These are phyloP conservation scores for Meyerozyma smithsonii DNA, from an alignment of 1,139 yeast species.

Conservation along the genomic window DNA sequence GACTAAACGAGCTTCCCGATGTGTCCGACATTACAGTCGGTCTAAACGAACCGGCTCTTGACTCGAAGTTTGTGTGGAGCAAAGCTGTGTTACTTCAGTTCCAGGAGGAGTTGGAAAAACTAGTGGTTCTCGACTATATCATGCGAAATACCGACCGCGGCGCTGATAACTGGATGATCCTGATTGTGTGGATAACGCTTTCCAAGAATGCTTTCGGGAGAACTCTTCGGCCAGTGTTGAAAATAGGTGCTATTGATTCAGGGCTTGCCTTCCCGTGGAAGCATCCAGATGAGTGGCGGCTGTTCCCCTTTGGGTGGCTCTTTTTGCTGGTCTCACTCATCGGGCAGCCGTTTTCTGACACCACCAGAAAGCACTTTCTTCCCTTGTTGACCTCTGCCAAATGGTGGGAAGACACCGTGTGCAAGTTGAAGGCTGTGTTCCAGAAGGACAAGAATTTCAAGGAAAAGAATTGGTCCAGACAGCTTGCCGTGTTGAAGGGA, in stretches of 20 bases:
- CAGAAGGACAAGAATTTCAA: slow-evolving; percentile 58
- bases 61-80: slow-evolving; percentile 49
- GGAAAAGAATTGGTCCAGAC: slow-evolving; percentile 63
- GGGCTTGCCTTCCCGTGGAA: slow-evolving; percentile 81
- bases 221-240: slow-evolving; percentile 35
- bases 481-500: slow-evolving; percentile 69
- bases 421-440: slow-evolving; percentile 44
- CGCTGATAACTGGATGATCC: slow-evolving; percentile 75
- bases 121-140: slow-evolving; percentile 66
- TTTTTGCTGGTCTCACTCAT: slow-evolving; percentile 60
- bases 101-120: slow-evolving; percentile 60
- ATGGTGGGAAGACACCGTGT: slow-evolving; percentile 70
- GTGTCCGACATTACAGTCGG: slow-evolving; percentile 15
- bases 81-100: slow-evolving; percentile 45
- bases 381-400: slow-evolving; percentile 53
- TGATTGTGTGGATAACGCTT: slow-evolving; percentile 40
- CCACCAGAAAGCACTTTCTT: slow-evolving; percentile 54
- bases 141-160: slow-evolving; percentile 77
- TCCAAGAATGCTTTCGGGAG: slow-evolving; percentile 4
- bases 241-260: slow-evolving; percentile 71
- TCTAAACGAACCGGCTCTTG: slow-evolving; percentile 7
- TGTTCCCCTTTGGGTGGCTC: slow-evolving; percentile 78
- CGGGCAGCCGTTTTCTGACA: slow-evolving; percentile 62
- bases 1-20: slow-evolving; percentile 18
- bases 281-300: slow-evolving; percentile 79